Percentiles rank a stretch among this genome's conserved stretches.
These are phyloP conservation scores for Aspergillus eucalypticola DNA, from an alignment of 2,329 filamentous ascomycete genomes.

Conservation along the genomic window DNA sequence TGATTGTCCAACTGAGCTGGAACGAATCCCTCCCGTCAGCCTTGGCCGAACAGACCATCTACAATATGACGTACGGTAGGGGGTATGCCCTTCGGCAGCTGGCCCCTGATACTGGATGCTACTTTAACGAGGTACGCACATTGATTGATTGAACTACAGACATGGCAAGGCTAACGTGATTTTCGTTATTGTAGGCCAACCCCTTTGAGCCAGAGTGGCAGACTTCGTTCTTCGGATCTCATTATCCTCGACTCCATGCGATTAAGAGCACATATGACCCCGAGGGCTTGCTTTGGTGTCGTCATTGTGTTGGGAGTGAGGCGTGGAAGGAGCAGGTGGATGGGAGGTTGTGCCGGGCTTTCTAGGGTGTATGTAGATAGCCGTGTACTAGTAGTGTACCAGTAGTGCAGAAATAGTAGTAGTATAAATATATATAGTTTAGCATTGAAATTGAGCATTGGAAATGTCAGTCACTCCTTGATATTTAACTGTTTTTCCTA, in stretches of 20 bases:
- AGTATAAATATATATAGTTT: no score
- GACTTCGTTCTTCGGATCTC: neutral
- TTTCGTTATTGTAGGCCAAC: slow-evolving; percentile 12
- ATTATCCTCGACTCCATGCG: neutral
- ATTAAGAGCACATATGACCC: slow-evolving; percentile 17
- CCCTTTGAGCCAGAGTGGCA: slow-evolving; percentile 16
- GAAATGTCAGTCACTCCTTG: no score
- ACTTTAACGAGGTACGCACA: slow-evolving; percentile 31
- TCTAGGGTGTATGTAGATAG: neutral
- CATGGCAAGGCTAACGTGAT: neutral
- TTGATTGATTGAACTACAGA: no score
- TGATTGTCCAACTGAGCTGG: slow-evolving; percentile 18
- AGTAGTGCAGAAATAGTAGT: no score
- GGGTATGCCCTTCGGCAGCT: slow-evolving; percentile 25
- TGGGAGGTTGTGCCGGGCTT: neutral
- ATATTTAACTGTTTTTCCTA: no score
- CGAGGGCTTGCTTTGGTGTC: slow-evolving; percentile 21
- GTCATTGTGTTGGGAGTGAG: slow-evolving; percentile 26
- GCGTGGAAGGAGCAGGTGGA: neutral
- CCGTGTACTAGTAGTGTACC: no score
- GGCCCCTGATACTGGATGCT: slow-evolving; percentile 29
- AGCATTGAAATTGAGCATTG: no score
- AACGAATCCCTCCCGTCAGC: slow-evolving; percentile 6
- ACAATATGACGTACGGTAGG: slow-evolving; percentile 19
- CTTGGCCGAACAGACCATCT: slow-evolving; percentile 5